phyloP scores from a whole-genome alignment of 371 early-diverging fungal genomes.

The Batkoa obscura region DNA sequence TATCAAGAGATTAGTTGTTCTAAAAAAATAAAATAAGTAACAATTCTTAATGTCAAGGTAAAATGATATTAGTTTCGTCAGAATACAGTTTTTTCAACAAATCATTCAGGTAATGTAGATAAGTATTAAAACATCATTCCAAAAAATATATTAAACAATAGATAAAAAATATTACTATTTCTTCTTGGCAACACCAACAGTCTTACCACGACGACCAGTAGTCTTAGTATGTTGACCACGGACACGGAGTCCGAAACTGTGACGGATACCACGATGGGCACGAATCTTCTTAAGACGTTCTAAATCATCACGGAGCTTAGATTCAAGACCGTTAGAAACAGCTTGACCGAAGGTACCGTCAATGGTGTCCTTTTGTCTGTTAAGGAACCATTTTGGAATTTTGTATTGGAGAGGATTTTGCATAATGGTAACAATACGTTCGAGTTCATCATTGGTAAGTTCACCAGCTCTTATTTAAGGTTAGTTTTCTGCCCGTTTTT shows the following conservation, averaged over 20 bases:
- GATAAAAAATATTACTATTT: slow-evolving; percentile 20
- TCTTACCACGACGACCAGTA: slow-evolving; percentile 93
- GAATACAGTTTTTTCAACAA: not conserved
- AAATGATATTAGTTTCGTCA: too few species aligned
- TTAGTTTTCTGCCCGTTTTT: not conserved
- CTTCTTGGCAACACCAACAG: slow-evolving; percentile 97
- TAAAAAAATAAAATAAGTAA: too few species aligned
- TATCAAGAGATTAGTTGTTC: too few species aligned
- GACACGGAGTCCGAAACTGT: slow-evolving; percentile 90
- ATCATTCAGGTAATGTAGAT: slow-evolving; percentile 20
- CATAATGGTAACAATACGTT: slow-evolving; percentile 74
- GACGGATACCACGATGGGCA: slow-evolving; percentile 83
- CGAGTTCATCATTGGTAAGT: slow-evolving; percentile 79
- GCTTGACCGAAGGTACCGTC: slow-evolving; percentile 89
- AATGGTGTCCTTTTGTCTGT: slow-evolving; percentile 93
- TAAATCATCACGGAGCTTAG: slow-evolving; percentile 89
- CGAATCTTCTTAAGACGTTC: slow-evolving; percentile 96
- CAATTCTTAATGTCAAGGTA: too few species aligned
- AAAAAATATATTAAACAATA: not conserved
- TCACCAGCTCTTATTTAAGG: slow-evolving; percentile 63
- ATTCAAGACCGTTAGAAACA: slow-evolving; percentile 88
- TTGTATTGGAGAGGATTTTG: slow-evolving; percentile 86
- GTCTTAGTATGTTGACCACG: slow-evolving; percentile 94
- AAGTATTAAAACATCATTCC: slow-evolving; percentile 19
- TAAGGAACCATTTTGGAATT: slow-evolving; percentile 97